Base-by-base conservation (phyloP, 768 basidiomycete species). In the Leccinum subtestaceum region DNA sequence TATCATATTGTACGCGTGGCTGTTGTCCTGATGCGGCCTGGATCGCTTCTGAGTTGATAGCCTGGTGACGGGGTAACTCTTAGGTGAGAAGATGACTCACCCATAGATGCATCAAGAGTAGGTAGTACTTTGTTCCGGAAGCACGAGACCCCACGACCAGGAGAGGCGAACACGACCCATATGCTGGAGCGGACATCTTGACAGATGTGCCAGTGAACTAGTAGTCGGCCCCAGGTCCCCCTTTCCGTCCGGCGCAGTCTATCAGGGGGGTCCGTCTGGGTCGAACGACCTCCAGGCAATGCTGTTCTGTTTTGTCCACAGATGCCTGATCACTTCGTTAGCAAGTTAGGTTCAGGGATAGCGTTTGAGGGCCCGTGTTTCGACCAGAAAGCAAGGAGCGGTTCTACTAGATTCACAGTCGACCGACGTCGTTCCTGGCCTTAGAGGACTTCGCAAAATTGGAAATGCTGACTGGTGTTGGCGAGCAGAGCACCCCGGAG, bases 381-480 rank as follows among this genome's bases (percentile, higher is more conserved):
- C 58, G 36, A 61, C 52, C 56, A 50, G n/a, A 48, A 53, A 2
- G 34, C 32, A 64, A 85, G 76, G 65, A 84, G 83, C 2, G 79
- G 73, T 51, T 5, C 75, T 74, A 1, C 31, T 32, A 32, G 78
- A 76, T 71, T 84, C 84, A 52, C 78, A 75, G 36, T 77, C 79
- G 91, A 87, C 61, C 80, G 5, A 17, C 79, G 65, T 36, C 94
- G 92, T 65, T 93, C 88, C 68, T 88, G 81, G 61, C 90, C 90
- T 64, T 43, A 23, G 11, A 12, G 36, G 45, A 32, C 55, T 62
- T 48, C 55, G 51, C 48, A 49, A 60, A 56, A 43, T 56, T 57
- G 34, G 23, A 23, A 23, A 43, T 40, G 13, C 36, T 17, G 19
- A 10, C 45, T 21, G 12, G 12, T 3, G 45, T 55, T 45, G 47